Base-by-base conservation (phyloP, 768 basidiomycete genomes). In the Collybia sordida region DNA sequence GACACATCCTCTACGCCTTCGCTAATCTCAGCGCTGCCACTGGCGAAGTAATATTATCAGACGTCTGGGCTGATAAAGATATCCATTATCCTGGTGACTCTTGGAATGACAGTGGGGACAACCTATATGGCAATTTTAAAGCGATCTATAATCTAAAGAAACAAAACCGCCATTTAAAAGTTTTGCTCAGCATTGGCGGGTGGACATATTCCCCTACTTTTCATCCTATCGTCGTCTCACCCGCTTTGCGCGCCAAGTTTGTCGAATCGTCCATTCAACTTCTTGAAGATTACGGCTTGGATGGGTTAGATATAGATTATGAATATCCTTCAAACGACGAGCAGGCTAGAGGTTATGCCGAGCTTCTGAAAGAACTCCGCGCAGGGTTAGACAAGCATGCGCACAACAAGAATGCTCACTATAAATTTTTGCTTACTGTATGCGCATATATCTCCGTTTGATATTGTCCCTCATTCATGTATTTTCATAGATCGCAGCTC, bases 71-170 rank as follows among this genome's bases (percentile, higher is more conserved):
- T 0, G 97, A 99, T 73, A 83, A 95, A 61, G 93, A 98, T 64
- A 98, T 98, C 40, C 97, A 98, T 65, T 95, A 96, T 64, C 85
- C 88, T 0, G 90, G 88, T 6, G 97, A 99, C 68, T 88, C 87
- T 3, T 99, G 97, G 97, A 88, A 94, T 57, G 96, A 98, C 46
- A 64, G 64, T 22, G 94, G 93, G 38, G 86, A 78, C 54, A 97
- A 98, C 67, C 81, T 98, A 15, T 98, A 96, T 60, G 95, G 95
- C 46, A 96, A 96, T 68, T 82, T 98, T 71, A 97, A 96, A 64
- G 90, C 90, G 43, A 81, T 98, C 50, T 95, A 94, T 67, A 79
- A 88, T 25, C 76, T 98, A 57, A 98, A 98, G 78, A 88, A 95
- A 64, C 67, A 79, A 54, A 75, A 97, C 52, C 81, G 93, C 45